These are phyloP conservation scores for Macadamia integrifolia DNA, from an alignment of 164 flowering plant genomes.

Conservation along the genomic window DNA sequence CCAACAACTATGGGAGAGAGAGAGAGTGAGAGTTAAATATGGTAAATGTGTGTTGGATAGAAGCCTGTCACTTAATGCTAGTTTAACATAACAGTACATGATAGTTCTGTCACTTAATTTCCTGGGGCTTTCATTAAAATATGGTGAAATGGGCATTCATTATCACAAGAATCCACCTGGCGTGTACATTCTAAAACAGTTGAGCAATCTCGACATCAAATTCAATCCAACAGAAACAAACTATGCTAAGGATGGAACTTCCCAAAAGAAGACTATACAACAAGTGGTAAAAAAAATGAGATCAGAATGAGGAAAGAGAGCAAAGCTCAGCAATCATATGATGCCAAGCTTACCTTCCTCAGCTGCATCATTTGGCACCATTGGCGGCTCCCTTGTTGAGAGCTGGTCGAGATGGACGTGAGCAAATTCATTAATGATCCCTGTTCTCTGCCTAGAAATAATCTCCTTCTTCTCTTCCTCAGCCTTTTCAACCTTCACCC, in stretches of 20 bases:
- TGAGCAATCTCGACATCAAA: slow-evolving; percentile 2
- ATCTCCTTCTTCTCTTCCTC: slow-evolving; percentile 54
- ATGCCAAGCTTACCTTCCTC: slow-evolving; percentile 29
- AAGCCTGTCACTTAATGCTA: too few species aligned
- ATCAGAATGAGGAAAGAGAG: background rate
- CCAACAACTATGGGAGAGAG: too few species aligned
- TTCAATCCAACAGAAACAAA: background rate
- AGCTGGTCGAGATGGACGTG: slow-evolving; percentile 41
- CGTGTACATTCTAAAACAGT: background rate
- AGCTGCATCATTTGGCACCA: slow-evolving; percentile 28
- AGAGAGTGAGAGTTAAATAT: too few species aligned
- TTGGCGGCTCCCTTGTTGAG: slow-evolving; percentile 22
- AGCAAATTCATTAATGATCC: slow-evolving; percentile 32
- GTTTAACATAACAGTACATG: too few species aligned
- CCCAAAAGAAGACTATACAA: background rate
- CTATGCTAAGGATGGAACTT: too few species aligned
- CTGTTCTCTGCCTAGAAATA: slow-evolving; percentile 36
- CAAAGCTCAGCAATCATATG: slow-evolving; percentile 13
- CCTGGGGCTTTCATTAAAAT: too few species aligned
- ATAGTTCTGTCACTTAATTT: too few species aligned
- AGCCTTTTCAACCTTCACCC: slow-evolving; percentile 60
- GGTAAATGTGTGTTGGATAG: too few species aligned
- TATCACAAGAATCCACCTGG: too few species aligned
- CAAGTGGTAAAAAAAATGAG: background rate
- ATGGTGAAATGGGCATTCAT: too few species aligned